Evolutionary conservation across 2,329 filamentous ascomycete genomes (phyloP).

Genomic region (Paecilomyces dactylethromorphus): DNA sequence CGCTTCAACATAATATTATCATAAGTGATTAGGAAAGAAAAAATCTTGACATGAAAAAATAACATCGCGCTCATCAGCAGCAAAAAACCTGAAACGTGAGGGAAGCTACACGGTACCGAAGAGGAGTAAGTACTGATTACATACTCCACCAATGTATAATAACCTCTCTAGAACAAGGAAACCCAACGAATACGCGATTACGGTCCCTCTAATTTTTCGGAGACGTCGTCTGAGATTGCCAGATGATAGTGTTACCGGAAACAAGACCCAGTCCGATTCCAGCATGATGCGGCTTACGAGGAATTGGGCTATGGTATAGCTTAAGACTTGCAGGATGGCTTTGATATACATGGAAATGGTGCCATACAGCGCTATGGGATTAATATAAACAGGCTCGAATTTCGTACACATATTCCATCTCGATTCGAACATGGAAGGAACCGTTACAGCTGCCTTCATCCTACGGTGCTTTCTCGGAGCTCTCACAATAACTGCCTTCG

Average conservation of each 20-base stretch:
- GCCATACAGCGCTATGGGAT: conserved; percentile 46
- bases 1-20: not conserved
- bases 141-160: conserved; percentile 15
- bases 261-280: conserved; percentile 38
- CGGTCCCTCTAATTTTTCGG: conserved; percentile 10
- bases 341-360: conserved; percentile 53
- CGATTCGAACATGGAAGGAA: conserved; percentile 52
- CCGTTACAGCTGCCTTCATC: conserved; percentile 32
- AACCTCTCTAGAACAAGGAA: conserved; percentile 16
- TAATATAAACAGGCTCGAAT: no score
- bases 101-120: conserved; percentile 19
- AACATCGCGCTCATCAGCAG: conserved; percentile 11
- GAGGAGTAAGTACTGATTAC: conserved; percentile 16
- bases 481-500: no score
- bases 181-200: conserved; percentile 10
- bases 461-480: no score
- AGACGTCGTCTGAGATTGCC: conserved; percentile 18
- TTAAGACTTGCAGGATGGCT: conserved; percentile 51
- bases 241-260: conserved; percentile 18
- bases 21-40: not conserved
- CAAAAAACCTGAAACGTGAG: conserved; percentile 10
- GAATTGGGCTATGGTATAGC: conserved; percentile 46
- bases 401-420: no score
- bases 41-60: conserved; percentile 17
- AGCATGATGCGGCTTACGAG: conserved; percentile 51